Base-by-base conservation (phyloP, 805 yeast genomes). In the Schwanniomyces yamadae region DNA sequence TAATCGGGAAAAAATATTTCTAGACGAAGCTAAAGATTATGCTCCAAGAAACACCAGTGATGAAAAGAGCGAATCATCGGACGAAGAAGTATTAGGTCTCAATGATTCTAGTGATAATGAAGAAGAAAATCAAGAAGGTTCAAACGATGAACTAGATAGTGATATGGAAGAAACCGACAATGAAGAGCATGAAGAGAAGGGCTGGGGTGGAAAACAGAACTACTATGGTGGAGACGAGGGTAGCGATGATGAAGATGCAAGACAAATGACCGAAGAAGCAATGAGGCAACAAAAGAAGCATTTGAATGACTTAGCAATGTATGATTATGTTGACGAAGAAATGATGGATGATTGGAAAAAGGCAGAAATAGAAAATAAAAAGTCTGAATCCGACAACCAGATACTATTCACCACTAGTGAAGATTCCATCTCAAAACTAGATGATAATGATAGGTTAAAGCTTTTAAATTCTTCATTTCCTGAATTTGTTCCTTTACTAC, bases 261-360 rank as follows among this genome's bases (percentile, higher is more conserved):
- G 78, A 43, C 80, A 77, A 43, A 81, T 89, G 62, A 93, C 91
- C 39, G 80, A 78, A 49, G 97, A 93, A 61, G 98, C 98, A 0
- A 54, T 86, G 32, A 79, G 88, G 53, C 80, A 87, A 47, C 97
- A 90, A 62, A 84, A 84, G 65, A 61, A 60, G 42, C 71, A 89
- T 57, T 62, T 87, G 40, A 78, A 78, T 46, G 95, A 84, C 29
- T 68, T 90, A 48, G 77, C 79, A 31, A 80, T 84, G 75, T 85
- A 63, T 36, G 73, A 68, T 41, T 68, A 56, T 38, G 48, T 67
- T 48, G 93, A 87, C 44, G 95, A 87, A 39, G 90, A 81, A 38
- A 75, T 79, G 59, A 71, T 78, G 46, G 89, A 78, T 18, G 95
- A 84, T 45, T 91, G 97, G 96, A 67, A 74, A 23, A 73, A 76